Evolutionary conservation across 371 early-diverging fungal genomes (phyloP).

Genomic region (Capillidium heterosporum): DNA sequence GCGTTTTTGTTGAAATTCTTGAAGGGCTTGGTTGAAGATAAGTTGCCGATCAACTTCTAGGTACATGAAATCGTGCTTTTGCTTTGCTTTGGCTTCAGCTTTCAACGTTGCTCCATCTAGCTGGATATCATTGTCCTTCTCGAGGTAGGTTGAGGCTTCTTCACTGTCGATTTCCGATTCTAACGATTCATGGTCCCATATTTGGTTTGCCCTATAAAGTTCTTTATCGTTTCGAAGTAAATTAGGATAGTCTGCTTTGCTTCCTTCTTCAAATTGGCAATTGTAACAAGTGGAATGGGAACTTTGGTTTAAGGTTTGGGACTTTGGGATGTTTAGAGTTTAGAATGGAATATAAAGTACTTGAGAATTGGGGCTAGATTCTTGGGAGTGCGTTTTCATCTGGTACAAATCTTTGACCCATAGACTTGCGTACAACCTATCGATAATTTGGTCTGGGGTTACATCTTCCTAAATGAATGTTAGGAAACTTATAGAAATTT

Average conservation of each 20-base stretch:
- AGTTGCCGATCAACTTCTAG: neutral
- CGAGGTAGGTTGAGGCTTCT: neutral
- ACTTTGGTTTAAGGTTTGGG: neutral
- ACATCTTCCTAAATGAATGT: constrained; percentile 37
- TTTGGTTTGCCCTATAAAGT: constrained; percentile 5
- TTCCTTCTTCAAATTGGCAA: constrained; percentile 8
- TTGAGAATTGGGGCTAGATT: neutral
- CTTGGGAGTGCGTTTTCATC: constrained; percentile 20
- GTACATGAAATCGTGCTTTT: neutral
- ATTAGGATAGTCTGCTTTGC: constrained; percentile 10
- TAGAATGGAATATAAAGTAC: neutral
- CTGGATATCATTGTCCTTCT: neutral
- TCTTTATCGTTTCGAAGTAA: neutral
- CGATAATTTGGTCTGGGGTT: constrained; percentile 58
- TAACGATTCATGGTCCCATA: no score
- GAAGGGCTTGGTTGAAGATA: no score
- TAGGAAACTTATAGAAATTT: neutral
- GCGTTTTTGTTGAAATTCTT: neutral
- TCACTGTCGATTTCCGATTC: no score
- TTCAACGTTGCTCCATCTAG: neutral
- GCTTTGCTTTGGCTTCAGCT: neutral
- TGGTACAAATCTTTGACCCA: constrained; percentile 82
- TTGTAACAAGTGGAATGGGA: neutral
- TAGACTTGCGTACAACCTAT: constrained; percentile 55
- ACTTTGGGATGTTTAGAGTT: constrained; percentile 20